These are phyloP conservation scores for Escovopsis weberi DNA, from an alignment of 2,329 filamentous ascomycete genomes.

Conservation along the genomic window DNA sequence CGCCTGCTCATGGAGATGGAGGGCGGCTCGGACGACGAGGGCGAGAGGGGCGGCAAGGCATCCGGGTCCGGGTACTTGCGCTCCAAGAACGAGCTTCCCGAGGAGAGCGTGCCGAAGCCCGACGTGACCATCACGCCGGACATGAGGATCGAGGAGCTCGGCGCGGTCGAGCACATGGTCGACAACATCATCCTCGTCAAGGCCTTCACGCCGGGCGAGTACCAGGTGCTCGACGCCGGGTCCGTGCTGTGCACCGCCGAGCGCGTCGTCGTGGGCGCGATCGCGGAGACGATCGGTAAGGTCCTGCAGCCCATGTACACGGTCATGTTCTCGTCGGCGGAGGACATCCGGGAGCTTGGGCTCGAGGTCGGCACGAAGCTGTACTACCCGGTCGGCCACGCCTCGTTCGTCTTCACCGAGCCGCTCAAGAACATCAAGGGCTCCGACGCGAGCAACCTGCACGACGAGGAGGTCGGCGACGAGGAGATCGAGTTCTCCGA, in stretches of 20 bases:
- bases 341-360: conserved; percentile 52
- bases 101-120: conserved; percentile 55
- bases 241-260: conserved; percentile 71
- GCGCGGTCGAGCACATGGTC: conserved; percentile 60
- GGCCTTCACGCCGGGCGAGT: conserved; percentile 64
- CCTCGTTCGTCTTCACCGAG: conserved; percentile 76
- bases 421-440: conserved; percentile 67
- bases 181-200: conserved; percentile 68
- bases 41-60: conserved; percentile 30
- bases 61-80: conserved; percentile 38
- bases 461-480: conserved; percentile 77
- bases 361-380: conserved; percentile 56
- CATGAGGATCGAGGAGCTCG: conserved; percentile 64
- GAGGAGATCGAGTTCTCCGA: conserved; percentile 94
- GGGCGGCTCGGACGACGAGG: conserved; percentile 65
- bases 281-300: conserved; percentile 76
- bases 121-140: conserved; percentile 63
- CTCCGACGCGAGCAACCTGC: conserved; percentile 85
- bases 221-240: conserved; percentile 69
- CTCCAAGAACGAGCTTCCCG: conserved; percentile 66
- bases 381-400: conserved; percentile 68
- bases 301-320: conserved; percentile 80
- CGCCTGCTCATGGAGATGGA: conserved; percentile 76
- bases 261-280: conserved; percentile 60
- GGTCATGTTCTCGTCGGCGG: conserved; percentile 55